A percentile compares a stretch with the other conserved stretches of the same genome.
These are phyloP conservation scores for Gracilaria gracilis DNA, from an alignment of 23 red algal genomes.

Conservation along the genomic window DNA sequence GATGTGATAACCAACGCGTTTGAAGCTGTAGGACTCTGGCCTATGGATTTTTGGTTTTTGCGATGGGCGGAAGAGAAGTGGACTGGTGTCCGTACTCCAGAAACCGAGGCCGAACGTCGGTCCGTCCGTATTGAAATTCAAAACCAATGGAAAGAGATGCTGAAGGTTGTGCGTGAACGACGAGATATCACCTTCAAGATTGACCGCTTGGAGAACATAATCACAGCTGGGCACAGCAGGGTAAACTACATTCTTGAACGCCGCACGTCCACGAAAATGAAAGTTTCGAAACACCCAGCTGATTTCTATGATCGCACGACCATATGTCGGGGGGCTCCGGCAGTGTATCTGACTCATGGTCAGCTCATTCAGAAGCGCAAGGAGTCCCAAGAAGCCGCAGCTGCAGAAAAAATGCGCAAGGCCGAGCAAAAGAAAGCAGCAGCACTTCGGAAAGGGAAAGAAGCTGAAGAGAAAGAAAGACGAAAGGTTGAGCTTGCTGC, in stretches of 20 bases:
- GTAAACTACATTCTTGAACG: neutral
- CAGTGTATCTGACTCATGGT: neutral
- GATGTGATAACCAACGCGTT: neutral
- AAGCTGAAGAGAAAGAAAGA: neutral
- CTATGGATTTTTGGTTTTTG: neutral
- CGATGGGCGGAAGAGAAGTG: neutral
- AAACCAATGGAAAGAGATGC: no score
- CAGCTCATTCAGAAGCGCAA: neutral
- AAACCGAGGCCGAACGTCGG: no score
- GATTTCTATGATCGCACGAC: neutral
- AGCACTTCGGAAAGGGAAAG: neutral
- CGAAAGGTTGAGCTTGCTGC: no score
- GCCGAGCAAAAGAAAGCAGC: neutral
- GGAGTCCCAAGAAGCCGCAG: neutral
- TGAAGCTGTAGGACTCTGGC: neutral
- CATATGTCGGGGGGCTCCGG: neutral
- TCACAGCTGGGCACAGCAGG: neutral
- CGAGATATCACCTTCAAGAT: neutral
- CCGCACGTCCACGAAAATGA: neutral
- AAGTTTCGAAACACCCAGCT: neutral
- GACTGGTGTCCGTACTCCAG: no score
- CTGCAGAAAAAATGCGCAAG: neutral
- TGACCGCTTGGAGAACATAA: neutral
- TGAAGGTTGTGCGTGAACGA: no score
- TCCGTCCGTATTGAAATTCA: no score